These are phyloP conservation scores for Xerophyta viscosa DNA, from an alignment of 106 monocot species.

Conservation along the genomic window DNA sequence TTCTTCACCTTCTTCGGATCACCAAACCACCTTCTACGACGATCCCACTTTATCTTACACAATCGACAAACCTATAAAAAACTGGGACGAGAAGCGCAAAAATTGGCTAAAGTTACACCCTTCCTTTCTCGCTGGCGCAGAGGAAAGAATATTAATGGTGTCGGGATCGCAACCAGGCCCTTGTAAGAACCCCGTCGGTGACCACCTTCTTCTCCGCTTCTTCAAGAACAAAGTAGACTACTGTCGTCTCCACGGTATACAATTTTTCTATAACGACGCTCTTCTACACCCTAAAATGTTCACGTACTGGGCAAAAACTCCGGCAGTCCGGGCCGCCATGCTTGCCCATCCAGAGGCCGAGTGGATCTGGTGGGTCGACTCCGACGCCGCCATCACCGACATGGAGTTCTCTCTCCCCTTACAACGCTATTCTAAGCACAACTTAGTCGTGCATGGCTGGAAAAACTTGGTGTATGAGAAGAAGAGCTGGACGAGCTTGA, in stretches of 20 bases:
- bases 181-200: constrained; percentile 35
- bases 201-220: constrained; percentile 45
- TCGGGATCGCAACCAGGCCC: constrained; percentile 36
- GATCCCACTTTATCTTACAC: constrained; percentile 33
- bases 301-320: constrained; percentile 43
- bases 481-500: constrained; percentile 67
- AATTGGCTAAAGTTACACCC: constrained; percentile 28
- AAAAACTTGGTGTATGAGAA: constrained; percentile 35
- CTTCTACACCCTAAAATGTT: constrained; percentile 36
- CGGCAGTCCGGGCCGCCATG: constrained; percentile 40
- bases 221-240: constrained; percentile 51
- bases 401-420: constrained; percentile 82
- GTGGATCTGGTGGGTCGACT: constrained; percentile 69
- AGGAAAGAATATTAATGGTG: constrained; percentile 20
- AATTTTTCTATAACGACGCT: constrained; percentile 43
- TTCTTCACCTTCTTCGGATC: background rate
- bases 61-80: constrained; percentile 6
- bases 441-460: constrained; percentile 83
- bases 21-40: constrained; percentile 24
- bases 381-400: constrained; percentile 88
- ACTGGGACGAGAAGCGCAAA: constrained; percentile 42
- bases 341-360: constrained; percentile 46
- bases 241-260: constrained; percentile 30
- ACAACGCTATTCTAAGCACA: constrained; percentile 28
- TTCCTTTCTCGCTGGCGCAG: background rate